These are phyloP conservation scores for Cyclotella choctawhatcheeana DNA, from an alignment of 108 stramenopile species.

Conservation along the genomic window DNA sequence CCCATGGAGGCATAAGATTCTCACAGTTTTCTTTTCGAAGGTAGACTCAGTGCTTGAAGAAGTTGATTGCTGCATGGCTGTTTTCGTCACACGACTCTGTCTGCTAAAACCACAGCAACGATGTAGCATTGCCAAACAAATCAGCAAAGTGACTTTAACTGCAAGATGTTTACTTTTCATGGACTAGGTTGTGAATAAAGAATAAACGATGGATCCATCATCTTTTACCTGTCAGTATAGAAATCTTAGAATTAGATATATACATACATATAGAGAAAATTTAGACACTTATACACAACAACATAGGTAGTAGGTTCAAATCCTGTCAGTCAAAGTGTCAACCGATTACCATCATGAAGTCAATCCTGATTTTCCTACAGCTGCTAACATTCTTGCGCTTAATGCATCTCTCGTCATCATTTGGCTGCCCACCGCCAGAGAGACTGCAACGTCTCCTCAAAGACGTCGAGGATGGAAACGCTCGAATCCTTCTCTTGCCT, in stretches of 20 bases:
- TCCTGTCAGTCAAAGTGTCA: no score
- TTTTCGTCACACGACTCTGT: no score
- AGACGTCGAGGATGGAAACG: constrained; percentile 35
- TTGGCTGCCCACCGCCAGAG: constrained; percentile 55
- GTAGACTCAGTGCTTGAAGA: neutral
- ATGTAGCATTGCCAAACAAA: neutral
- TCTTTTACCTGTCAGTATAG: neutral
- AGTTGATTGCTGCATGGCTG: no score
- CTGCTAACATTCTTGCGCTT: neutral
- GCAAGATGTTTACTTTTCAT: neutral
- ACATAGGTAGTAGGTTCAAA: no score
- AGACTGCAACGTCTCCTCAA: constrained; percentile 49
- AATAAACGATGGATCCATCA: no score
- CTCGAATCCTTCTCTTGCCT: constrained; percentile 80
- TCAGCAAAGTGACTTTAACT: neutral
- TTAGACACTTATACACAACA: neutral
- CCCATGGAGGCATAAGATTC: constrained; percentile 81
- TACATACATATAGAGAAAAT: neutral
- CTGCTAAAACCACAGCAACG: neutral
- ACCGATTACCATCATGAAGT: neutral
- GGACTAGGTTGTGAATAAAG: no score
- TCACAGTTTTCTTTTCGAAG: constrained; percentile 3
- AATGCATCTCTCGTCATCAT: constrained; percentile 4
- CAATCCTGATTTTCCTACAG: constrained; percentile 6
- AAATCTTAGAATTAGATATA: neutral